Conservation (phyloP, 2,329 filamentous ascomycete genomes). For the Aspergillus novofumigatus region DNA sequence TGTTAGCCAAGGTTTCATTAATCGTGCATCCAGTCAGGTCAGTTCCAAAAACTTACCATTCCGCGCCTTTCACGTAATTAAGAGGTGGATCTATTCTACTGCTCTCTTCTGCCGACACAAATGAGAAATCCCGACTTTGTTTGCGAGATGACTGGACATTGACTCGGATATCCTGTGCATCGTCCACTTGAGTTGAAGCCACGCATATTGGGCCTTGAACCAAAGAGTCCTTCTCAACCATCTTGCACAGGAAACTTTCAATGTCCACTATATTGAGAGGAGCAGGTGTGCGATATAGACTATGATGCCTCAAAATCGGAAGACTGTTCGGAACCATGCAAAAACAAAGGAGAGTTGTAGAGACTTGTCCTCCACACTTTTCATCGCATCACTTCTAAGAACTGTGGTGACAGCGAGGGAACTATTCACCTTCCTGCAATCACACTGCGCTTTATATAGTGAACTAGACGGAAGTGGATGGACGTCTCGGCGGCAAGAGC, state of each 20-base stretch:
- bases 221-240: constrained; percentile 6
- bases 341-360: neutral
- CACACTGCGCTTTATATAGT: neutral
- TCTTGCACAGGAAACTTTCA: neutral
- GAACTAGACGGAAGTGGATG: neutral
- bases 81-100: neutral
- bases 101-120: neutral
- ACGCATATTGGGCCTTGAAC: constrained; percentile 21
- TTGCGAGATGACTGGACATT: neutral
- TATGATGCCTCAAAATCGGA: neutral
- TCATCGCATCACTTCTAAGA: neutral
- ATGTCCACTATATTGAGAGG: neutral
- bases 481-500: neutral
- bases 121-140: neutral
- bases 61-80: constrained; percentile 44
- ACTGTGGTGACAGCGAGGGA: neutral
- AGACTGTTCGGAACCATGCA: neutral
- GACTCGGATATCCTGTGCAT: neutral
- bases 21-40: constrained; percentile 1
- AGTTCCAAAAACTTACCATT: constrained; percentile 34
- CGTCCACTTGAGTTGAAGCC: constrained; percentile 18
- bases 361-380: neutral
- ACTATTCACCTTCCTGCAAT: neutral
- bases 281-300: neutral
- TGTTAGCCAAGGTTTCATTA: neutral